phyloP scores from a whole-genome alignment of 176 grass and related monocot genomes.

The Oryza meyeriana region DNA sequence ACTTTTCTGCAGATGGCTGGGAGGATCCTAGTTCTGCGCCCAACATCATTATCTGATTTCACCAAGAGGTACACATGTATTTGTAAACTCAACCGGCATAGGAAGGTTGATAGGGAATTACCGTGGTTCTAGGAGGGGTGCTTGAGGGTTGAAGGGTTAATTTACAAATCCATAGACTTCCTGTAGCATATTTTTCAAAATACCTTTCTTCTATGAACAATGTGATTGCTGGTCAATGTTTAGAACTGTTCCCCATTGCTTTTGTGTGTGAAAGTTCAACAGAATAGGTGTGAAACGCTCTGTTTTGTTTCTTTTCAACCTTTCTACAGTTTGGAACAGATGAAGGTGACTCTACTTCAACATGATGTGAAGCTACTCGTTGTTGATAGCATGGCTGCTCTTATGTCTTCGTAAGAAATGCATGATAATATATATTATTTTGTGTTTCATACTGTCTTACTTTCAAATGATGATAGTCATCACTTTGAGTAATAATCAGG shows the following conservation, averaged over 20 bases:
- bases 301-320: background rate
- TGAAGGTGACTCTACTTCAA: slow-evolving; percentile 80
- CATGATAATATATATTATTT: slow-evolving; percentile 16
- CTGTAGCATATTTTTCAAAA: background rate
- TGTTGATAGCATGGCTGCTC: slow-evolving; percentile 94
- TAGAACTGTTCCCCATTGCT: slow-evolving; percentile 6
- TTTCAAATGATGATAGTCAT: background rate
- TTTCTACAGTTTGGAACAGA: slow-evolving; percentile 79
- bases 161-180: background rate
- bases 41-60: slow-evolving; percentile 78
- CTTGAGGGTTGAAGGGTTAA: background rate
- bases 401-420: slow-evolving; percentile 53
- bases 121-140: background rate
- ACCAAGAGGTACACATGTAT: slow-evolving; percentile 61
- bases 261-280: slow-evolving; percentile 2
- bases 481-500: background rate
- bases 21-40: slow-evolving; percentile 75
- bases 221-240: background rate
- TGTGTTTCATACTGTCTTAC: background rate
- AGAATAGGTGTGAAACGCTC: background rate
- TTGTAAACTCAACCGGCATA: slow-evolving; percentile 4
- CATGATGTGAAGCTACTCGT: slow-evolving; percentile 93
- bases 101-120: background rate
- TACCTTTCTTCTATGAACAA: background rate
- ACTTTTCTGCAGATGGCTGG: slow-evolving; percentile 80